Evolutionary conservation across 257 asterid species (phyloP), one percentile per base, ranked within the genome.

Genomic region (Solanum piurae): DNA sequence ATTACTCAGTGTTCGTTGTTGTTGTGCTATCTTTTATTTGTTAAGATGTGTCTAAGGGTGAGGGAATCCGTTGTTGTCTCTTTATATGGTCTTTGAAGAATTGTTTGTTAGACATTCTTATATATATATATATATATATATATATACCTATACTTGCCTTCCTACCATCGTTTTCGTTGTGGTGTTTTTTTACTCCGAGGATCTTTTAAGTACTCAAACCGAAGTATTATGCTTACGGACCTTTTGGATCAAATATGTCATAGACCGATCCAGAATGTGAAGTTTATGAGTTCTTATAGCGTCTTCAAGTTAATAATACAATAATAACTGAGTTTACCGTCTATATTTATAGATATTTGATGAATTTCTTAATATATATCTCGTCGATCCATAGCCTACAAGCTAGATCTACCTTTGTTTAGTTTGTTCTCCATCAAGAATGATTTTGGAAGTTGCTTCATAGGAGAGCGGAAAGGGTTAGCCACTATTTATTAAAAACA

Each of bases 251-350:
- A 72, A 33, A 14, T 33, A 71, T 72, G 25, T 71, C 13, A 29
- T 68, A 6, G 37, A 1, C 1, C 0, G n/a, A 69, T 1, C 0
- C 12, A 14, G 0, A 29, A 69, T 7, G 10, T 69, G 0, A 29
- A 31, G 5, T 29, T 69, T 69, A 69, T 69, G 23, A 6, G 5
- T 29, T 69, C 3, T 14, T 68, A 68, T 5, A 68, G 4, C 3
- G 1, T 0, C 3, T 3, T 68, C 37, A 68, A 68, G 10, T 0
- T 62, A 62, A 62, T n/a, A 62, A 60, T 62, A 62, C 4, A n/a
- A 0, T 62, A n/a, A n/a, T 23, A 60, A 60, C 0, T 9, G 13
- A 60, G 6, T 23, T 0, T 2, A 60, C 0, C 3, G 0, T 60
- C 29, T 9, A 60, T 60, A 23, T 9, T 3, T 7, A 60, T 60